Conservation (phyloP, 192 early-diverging fungal species). For the Linnemannia hyalina region DNA sequence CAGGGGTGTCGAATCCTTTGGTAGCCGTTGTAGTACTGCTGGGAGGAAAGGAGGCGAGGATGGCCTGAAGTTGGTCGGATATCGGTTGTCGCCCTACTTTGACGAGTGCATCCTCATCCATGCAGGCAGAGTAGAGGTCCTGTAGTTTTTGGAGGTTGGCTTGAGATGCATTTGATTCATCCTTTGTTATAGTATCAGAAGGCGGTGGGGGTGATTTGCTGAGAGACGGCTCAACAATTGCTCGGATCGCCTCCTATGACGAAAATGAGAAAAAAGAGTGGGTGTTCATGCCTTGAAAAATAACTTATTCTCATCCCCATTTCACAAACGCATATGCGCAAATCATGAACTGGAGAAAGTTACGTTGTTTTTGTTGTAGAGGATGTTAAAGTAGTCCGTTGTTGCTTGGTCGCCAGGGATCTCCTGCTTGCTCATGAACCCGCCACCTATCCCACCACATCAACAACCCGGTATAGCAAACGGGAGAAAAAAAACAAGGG, state of each 20-base stretch:
- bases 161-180: constrained; percentile 25
- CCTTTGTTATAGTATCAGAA: background rate
- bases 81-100: constrained; percentile 54
- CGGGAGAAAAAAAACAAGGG: no score
- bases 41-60: constrained; percentile 36
- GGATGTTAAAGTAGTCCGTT: constrained; percentile 8
- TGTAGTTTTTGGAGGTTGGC: constrained; percentile 68
- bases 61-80: constrained; percentile 26
- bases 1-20: background rate
- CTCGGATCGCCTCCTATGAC: constrained; percentile 13
- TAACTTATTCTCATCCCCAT: background rate
- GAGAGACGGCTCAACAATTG: background rate
- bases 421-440: constrained; percentile 13
- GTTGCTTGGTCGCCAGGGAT: constrained; percentile 15
- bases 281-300: background rate
- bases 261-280: background rate
- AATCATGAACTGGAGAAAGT: background rate
- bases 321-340: background rate
- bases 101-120: constrained; percentile 55
- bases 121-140: constrained; percentile 66
- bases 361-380: constrained; percentile 17
- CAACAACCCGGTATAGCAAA: no score
- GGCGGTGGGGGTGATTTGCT: background rate
- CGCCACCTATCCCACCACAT: constrained; percentile 11
- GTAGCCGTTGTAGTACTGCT: background rate